Evolutionary conservation across 2,329 filamentous ascomycete genomes (phyloP).

Genomic region (Aspergillus pseudoviridinutans): DNA sequence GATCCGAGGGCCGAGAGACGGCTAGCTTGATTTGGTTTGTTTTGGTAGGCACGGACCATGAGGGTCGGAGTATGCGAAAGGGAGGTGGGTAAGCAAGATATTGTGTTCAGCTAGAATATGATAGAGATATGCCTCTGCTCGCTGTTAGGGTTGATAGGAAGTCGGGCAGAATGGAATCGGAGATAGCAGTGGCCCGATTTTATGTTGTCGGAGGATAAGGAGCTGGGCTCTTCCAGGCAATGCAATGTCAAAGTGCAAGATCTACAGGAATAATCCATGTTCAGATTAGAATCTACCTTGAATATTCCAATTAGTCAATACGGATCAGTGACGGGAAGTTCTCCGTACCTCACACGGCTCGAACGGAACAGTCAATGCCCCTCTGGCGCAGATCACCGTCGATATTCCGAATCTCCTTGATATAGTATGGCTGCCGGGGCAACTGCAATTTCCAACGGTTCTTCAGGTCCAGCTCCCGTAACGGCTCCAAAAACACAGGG

Average conservation of each 20-base stretch:
- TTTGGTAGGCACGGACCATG: not conserved
- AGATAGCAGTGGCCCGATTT: not conserved
- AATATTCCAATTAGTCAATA: too few species aligned
- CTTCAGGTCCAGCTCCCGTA: constrained; percentile 23
- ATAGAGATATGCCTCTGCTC: not conserved
- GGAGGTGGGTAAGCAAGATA: too few species aligned
- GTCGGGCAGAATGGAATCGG: not conserved
- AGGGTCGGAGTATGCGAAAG: not conserved
- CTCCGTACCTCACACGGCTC: constrained; percentile 7
- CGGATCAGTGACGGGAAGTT: not conserved
- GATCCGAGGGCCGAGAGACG: not conserved
- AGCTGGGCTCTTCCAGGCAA: not conserved
- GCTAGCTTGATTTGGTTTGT: not conserved
- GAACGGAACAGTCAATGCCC: constrained; percentile 32
- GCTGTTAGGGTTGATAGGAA: not conserved
- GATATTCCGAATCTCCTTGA: constrained; percentile 25
- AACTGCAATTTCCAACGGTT: constrained; percentile 29
- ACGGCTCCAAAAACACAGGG: constrained; percentile 32
- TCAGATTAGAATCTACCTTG: not conserved
- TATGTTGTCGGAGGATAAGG: not conserved
- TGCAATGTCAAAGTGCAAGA: not conserved
- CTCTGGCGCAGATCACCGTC: constrained; percentile 27
- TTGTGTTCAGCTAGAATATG: not conserved
- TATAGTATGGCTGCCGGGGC: constrained; percentile 33
- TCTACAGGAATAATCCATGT: not conserved